phyloP scores from a whole-genome alignment of 306 rosid genomes.

The Vigna nakashimae region DNA sequence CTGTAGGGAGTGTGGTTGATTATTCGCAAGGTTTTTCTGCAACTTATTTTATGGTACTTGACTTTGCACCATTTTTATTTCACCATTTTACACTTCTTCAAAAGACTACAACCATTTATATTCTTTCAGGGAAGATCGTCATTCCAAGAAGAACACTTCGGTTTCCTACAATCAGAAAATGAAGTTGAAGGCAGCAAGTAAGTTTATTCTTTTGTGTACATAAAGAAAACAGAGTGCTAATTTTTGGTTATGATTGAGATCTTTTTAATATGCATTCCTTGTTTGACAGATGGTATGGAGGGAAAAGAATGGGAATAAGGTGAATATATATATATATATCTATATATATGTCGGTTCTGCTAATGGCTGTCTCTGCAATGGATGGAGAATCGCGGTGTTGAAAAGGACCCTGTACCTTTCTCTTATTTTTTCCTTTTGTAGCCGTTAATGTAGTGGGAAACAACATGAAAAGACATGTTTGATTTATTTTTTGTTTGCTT shows the following conservation, averaged over 20 bases:
- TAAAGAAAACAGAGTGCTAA: background rate
- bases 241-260: conserved; percentile 16
- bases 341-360: conserved; percentile 13
- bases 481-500: conserved; percentile 27
- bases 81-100: background rate
- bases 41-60: conserved; percentile 76
- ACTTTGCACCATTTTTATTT: background rate
- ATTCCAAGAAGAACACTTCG: conserved; percentile 67
- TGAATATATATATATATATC: background rate
- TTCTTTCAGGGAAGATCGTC: conserved; percentile 71
- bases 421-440: conserved; percentile 28
- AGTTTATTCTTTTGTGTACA: conserved; percentile 20
- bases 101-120: conserved; percentile 30
- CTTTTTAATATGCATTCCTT: conserved; percentile 37
- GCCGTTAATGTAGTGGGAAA: conserved; percentile 61
- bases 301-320: conserved; percentile 59
- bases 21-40: conserved; percentile 87
- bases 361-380: conserved; percentile 36
- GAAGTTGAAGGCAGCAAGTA: conserved; percentile 69
- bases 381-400: conserved; percentile 48
- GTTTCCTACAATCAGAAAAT: conserved; percentile 68
- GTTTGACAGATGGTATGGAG: conserved; percentile 73
- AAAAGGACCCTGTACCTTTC: conserved; percentile 35
- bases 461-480: conserved; percentile 53
- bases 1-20: conserved; percentile 60